phyloP scores from a whole-genome alignment of 192 early-diverging fungal genomes.

The Linderina pennispora region DNA sequence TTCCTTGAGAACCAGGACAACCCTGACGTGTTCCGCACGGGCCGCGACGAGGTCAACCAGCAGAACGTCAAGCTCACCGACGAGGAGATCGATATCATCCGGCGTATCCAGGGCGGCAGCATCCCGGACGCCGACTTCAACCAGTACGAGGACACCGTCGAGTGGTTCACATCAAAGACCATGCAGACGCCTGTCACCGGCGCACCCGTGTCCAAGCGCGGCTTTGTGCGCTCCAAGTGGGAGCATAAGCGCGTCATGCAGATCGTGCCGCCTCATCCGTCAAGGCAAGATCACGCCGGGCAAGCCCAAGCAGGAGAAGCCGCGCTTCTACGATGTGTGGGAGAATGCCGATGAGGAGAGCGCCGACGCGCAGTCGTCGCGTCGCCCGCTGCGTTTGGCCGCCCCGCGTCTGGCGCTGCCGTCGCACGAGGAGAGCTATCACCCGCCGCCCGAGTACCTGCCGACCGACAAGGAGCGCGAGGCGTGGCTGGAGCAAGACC shows the following conservation, averaged over 20 bases:
- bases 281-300: constrained; percentile 72
- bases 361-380: constrained; percentile 46
- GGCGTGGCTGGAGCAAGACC: constrained; percentile 74
- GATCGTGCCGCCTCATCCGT: constrained; percentile 93
- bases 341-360: constrained; percentile 58
- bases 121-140: constrained; percentile 84
- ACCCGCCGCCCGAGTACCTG: constrained; percentile 93
- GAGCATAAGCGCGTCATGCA: constrained; percentile 96
- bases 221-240: constrained; percentile 92
- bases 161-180: constrained; percentile 89
- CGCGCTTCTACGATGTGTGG: constrained; percentile 88
- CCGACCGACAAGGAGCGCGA: constrained; percentile 72
- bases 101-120: constrained; percentile 71
- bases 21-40: constrained; percentile 85
- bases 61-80: constrained; percentile 79
- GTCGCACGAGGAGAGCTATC: constrained; percentile 91
- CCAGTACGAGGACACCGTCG: constrained; percentile 89
- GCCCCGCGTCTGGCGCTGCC: constrained; percentile 89
- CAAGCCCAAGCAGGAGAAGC: constrained; percentile 46
- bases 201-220: constrained; percentile 93
- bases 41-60: constrained; percentile 73
- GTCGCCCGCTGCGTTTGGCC: constrained; percentile 64
- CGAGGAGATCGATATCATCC: constrained; percentile 91
- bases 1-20: constrained; percentile 91
- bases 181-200: constrained; percentile 73